Conservation (phyloP, 768 basidiomycete genomes). For the Phaeolepiota aurea region DNA sequence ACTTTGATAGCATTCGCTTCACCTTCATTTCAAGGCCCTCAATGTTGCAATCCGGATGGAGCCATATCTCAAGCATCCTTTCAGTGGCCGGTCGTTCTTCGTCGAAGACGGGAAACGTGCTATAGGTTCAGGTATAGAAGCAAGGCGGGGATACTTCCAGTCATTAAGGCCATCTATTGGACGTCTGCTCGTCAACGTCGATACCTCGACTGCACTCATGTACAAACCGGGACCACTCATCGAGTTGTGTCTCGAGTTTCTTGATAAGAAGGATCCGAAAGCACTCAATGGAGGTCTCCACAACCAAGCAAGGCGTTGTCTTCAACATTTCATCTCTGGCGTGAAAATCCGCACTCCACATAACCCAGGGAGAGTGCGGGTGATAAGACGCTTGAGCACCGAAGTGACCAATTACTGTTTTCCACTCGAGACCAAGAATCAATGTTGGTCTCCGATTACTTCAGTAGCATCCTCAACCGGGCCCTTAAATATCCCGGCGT, state of each 20-base stretch:
- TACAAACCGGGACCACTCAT: conserved; percentile 57
- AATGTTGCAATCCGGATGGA: conserved; percentile 76
- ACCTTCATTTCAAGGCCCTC: conserved; percentile 38
- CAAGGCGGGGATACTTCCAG: conserved; percentile 81
- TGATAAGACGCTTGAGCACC: conserved; percentile 45
- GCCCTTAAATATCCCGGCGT: conserved; percentile 38
- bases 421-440: conserved; percentile 34
- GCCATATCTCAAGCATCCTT: conserved; percentile 59
- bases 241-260: conserved; percentile 45
- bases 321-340: conserved; percentile 26
- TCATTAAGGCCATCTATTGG: conserved; percentile 63
- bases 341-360: conserved; percentile 18
- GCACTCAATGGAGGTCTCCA: conserved; percentile 22
- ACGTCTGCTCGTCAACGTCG: conserved; percentile 63
- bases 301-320: conserved; percentile 41
- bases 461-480: conserved; percentile 10
- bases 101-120: conserved; percentile 42
- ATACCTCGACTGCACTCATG: conserved; percentile 74
- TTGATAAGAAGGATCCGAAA: conserved; percentile 15
- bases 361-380: conserved; percentile 23
- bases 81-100: conserved; percentile 74
- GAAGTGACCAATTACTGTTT: conserved; percentile 46
- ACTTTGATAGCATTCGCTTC: neutral
- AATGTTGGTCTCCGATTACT: conserved; percentile 34
- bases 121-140: conserved; percentile 53